Evolutionary conservation across 2,329 filamentous ascomycete species (phyloP).

Genomic region (Xylariaceae sp.): DNA sequence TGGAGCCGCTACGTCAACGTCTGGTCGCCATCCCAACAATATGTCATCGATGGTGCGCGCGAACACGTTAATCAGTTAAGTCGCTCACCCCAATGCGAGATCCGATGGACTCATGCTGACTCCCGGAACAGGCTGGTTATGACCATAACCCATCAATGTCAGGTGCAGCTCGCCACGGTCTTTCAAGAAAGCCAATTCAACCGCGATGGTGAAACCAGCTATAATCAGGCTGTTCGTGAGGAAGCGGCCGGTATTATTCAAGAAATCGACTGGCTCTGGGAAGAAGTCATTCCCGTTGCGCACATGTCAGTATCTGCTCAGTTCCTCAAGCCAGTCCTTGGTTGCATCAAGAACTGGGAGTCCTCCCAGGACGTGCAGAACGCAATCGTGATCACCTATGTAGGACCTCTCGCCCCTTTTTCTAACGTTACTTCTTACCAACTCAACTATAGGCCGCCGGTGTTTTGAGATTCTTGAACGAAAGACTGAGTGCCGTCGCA

Average conservation of each 20-base stretch:
- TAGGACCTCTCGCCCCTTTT: slow-evolving; percentile 3
- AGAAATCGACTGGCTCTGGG: slow-evolving; percentile 33
- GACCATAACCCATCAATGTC: slow-evolving; percentile 16
- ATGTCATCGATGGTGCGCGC: slow-evolving; percentile 21
- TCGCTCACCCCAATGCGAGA: background rate
- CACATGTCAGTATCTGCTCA: slow-evolving; percentile 34
- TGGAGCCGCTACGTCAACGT: slow-evolving; percentile 12
- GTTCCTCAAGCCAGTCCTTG: slow-evolving; percentile 27
- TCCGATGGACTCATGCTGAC: slow-evolving; percentile 1
- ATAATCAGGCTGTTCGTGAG: slow-evolving; percentile 2
- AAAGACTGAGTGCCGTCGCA: slow-evolving; percentile 12
- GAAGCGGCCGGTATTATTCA: slow-evolving; percentile 21
- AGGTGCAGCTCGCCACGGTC: slow-evolving; percentile 9
- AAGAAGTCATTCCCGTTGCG: slow-evolving; percentile 33
- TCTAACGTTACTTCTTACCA: slow-evolving; percentile 1
- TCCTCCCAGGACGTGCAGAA: slow-evolving; percentile 6
- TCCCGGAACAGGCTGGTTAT: slow-evolving; percentile 11
- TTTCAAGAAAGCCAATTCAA: slow-evolving; percentile 9
- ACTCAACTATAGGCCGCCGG: slow-evolving; percentile 10
- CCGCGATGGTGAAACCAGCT: slow-evolving; percentile 2
- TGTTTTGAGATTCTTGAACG: slow-evolving; percentile 17
- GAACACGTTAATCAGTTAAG: slow-evolving; percentile 28
- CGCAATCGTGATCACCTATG: slow-evolving; percentile 16
- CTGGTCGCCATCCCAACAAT: background rate
- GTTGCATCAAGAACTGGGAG: slow-evolving; percentile 10